Conservation (phyloP, 1,284 basidiomycete genomes). For the Vanrija sp. region DNA sequence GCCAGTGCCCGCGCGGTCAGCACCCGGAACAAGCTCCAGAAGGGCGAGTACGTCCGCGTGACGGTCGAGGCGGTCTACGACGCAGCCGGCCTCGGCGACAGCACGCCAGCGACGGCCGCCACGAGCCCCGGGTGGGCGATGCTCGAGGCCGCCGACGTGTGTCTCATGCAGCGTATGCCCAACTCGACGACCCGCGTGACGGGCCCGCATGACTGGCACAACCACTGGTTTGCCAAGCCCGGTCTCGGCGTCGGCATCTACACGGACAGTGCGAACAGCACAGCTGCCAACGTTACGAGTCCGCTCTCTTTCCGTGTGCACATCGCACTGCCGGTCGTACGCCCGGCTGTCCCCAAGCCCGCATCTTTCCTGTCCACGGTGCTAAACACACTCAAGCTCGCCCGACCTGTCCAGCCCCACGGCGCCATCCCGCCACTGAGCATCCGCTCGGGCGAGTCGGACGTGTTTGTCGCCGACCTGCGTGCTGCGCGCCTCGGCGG, state of each 20-base stretch:
- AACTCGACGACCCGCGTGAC: neutral
- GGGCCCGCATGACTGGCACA: neutral
- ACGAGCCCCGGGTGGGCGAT: constrained; percentile 14
- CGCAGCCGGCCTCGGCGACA: neutral
- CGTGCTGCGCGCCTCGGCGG: neutral
- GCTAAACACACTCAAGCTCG: neutral
- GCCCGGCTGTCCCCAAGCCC: neutral
- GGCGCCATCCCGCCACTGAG: constrained; percentile 5
- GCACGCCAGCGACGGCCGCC: neutral
- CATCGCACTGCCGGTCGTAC: constrained; percentile 7
- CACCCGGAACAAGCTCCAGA: neutral
- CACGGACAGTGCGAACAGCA: neutral
- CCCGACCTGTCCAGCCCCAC: neutral
- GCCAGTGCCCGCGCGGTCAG: neutral
- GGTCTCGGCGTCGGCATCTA: constrained; percentile 13
- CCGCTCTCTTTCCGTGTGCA: constrained; percentile 14
- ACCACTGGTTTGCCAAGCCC: neutral
- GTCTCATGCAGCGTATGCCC: constrained; percentile 8
- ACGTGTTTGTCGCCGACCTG: constrained; percentile 7
- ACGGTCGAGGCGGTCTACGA: constrained; percentile 17
- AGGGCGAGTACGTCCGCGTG: constrained; percentile 13
- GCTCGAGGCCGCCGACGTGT: constrained; percentile 11
- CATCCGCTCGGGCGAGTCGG: constrained; percentile 1
- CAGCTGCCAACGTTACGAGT: too few species aligned
- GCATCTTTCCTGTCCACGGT: neutral